Conservation (phyloP, 202 grass and related monocot genomes). For the Brachypodium distachyon region DNA sequence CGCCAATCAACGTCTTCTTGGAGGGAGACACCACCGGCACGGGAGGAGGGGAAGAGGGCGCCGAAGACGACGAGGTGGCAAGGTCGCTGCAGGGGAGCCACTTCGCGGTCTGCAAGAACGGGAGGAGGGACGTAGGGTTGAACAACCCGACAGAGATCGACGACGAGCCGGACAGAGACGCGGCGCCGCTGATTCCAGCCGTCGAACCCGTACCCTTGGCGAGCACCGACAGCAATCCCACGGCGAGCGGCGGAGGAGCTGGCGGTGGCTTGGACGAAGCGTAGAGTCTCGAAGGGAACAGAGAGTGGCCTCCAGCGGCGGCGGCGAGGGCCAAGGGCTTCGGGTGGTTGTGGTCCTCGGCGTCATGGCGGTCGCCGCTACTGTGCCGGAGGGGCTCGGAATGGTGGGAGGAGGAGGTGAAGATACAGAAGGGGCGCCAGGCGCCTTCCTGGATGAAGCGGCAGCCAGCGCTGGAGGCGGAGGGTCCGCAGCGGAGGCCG, state of each 20-base stretch:
- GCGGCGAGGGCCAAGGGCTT: conserved; percentile 25
- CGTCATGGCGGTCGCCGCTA: background rate
- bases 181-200: conserved; percentile 11
- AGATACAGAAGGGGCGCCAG: conserved; percentile 57
- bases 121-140: conserved; percentile 68
- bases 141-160: conserved; percentile 56
- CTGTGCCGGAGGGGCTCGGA: conserved; percentile 16
- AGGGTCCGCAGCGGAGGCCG: conserved; percentile 34
- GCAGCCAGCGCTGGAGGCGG: conserved; percentile 16
- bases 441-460: conserved; percentile 42
- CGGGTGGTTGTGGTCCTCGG: conserved; percentile 25
- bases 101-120: conserved; percentile 65
- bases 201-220: conserved; percentile 22
- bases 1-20: conserved; percentile 31
- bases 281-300: conserved; percentile 29
- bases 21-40: background rate
- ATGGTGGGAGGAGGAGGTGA: conserved; percentile 35
- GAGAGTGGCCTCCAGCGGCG: conserved; percentile 16
- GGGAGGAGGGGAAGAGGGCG: conserved; percentile 12
- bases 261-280: conserved; percentile 31
- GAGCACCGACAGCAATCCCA: conserved; percentile 51
- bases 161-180: conserved; percentile 45
- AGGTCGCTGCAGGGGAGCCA: conserved; percentile 93
- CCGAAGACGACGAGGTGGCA: conserved; percentile 30
- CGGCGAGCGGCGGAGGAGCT: conserved; percentile 28